Evolutionary conservation across 1,139 yeast genomes (phyloP).

Genomic region (Pichia sp.): DNA sequence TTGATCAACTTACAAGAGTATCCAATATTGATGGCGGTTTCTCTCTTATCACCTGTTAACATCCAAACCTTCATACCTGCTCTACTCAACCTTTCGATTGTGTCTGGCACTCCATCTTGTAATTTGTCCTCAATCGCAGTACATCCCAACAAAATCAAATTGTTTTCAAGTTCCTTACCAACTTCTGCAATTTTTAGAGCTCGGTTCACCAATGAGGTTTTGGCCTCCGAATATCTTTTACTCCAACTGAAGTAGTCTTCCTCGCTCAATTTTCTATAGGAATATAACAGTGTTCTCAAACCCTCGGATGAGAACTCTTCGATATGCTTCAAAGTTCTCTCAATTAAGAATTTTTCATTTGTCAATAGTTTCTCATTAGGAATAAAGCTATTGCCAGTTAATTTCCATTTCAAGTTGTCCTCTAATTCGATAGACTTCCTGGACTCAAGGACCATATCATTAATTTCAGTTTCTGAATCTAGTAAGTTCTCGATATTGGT

Average conservation of each 20-base stretch:
- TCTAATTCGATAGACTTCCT: constrained; percentile 58
- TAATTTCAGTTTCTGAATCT: constrained; percentile 45
- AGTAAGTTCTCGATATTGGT: constrained; percentile 21
- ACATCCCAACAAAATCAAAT: constrained; percentile 72
- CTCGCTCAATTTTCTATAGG: constrained; percentile 61
- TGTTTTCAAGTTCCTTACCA: constrained; percentile 64
- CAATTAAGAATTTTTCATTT: constrained; percentile 75
- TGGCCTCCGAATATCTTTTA: constrained; percentile 60
- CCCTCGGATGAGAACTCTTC: constrained; percentile 96
- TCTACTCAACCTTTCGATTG: constrained; percentile 82
- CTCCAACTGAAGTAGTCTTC: constrained; percentile 62
- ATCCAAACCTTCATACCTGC: constrained; percentile 97
- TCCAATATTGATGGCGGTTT: constrained; percentile 96
- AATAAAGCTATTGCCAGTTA: constrained; percentile 26
- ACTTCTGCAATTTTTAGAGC: constrained; percentile 56
- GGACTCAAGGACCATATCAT: constrained; percentile 48
- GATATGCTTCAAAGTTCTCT: constrained; percentile 78
- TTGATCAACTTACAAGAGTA: constrained; percentile 88
- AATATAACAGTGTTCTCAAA: constrained; percentile 77
- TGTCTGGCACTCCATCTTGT: constrained; percentile 92
- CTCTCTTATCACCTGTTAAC: constrained; percentile 97
- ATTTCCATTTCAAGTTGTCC: constrained; percentile 48
- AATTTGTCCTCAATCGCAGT: constrained; percentile 96
- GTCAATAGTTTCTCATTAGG: constrained; percentile 56
- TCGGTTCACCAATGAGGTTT: constrained; percentile 65